A percentile compares a stretch with the other conserved stretches of the same genome.
Conservation (phyloP, 768 basidiomycete species). For the Lentinus tigrinus region DNA sequence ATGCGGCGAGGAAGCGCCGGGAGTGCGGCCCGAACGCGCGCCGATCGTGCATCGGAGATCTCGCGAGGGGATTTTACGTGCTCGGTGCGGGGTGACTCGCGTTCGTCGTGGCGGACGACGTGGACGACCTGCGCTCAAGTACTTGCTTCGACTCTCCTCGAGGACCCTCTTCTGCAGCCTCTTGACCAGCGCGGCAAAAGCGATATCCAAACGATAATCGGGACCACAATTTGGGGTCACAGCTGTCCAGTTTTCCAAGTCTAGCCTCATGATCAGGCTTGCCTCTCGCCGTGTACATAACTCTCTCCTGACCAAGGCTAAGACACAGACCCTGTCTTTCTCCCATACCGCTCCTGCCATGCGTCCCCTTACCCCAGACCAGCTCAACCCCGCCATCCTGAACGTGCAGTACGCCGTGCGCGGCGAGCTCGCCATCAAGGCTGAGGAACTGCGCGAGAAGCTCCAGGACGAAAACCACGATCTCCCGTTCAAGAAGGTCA, state of each 20-base stretch:
- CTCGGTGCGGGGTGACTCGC: conserved; percentile 2
- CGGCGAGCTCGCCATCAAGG: conserved; percentile 94
- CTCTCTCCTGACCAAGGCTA: conserved; percentile 12
- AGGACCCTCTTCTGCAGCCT: not conserved
- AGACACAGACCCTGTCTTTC: conserved; percentile 3
- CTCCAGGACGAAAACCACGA: conserved; percentile 50
- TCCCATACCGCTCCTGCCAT: conserved; percentile 19
- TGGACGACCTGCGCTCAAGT: conserved; percentile 3
- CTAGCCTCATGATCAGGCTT: conserved; percentile 15
- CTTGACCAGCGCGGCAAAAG: not conserved
- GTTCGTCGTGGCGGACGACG: conserved; percentile 11
- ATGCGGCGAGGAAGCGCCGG: not conserved
- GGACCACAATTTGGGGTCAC: conserved; percentile 8
- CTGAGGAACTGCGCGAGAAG: conserved; percentile 74
- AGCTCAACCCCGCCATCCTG: conserved; percentile 80
- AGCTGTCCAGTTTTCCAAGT: not conserved
- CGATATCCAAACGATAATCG: conserved; percentile 4
- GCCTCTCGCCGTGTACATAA: conserved; percentile 16
- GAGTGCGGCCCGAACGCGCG: not conserved
- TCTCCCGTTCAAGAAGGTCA: conserved; percentile 86
- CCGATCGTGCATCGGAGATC: not conserved
- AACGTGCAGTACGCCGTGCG: conserved; percentile 97
- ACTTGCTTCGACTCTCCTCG: not conserved
- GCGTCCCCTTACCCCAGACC: conserved; percentile 55
- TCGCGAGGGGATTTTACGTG: not conserved